Evolutionary conservation across 495 filamentous ascomycete genomes (phyloP).

Genomic region (Stereocaulon alpinum): DNA sequence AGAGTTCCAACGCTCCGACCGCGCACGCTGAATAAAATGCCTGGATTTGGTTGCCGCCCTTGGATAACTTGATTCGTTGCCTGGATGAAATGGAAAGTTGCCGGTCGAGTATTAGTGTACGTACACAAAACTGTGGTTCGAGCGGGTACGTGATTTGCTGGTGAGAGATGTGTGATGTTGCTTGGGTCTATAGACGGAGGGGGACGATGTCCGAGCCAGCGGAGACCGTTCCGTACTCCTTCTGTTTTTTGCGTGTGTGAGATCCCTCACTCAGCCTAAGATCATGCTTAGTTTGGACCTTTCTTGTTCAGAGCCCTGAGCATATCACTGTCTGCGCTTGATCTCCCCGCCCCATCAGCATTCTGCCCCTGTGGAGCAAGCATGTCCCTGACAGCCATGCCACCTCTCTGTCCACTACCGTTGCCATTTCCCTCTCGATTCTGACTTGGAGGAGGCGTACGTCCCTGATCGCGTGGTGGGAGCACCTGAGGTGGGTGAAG

Average conservation of each 20-base stretch:
- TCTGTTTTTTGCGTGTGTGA: not conserved
- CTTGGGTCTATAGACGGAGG: not conserved
- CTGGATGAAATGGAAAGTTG: not conserved
- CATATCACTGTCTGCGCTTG: slow-evolving; percentile 47
- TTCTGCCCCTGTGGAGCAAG: slow-evolving; percentile 36
- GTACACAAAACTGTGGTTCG: not conserved
- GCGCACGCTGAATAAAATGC: slow-evolving; percentile 13
- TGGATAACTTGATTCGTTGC: slow-evolving; percentile 7
- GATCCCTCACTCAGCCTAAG: not conserved
- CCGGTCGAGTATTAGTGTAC: slow-evolving; percentile 1
- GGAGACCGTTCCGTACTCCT: not conserved
- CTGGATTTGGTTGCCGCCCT: slow-evolving; percentile 12
- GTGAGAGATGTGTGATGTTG: not conserved
- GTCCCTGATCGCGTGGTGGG: slow-evolving; percentile 23
- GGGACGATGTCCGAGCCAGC: slow-evolving; percentile 4
- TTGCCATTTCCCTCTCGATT: slow-evolving; percentile 28
- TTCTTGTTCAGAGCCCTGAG: slow-evolving; percentile 42
- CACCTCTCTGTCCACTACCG: slow-evolving; percentile 30
- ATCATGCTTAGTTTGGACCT: slow-evolving; percentile 11
- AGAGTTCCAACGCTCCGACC: not conserved
- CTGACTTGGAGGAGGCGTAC: slow-evolving; percentile 33
- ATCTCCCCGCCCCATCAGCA: slow-evolving; percentile 32
- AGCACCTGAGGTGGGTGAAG: slow-evolving; percentile 27
- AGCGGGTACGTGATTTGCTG: not conserved
- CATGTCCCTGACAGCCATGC: slow-evolving; percentile 46